These are phyloP conservation scores for Pholiota microspora DNA, from an alignment of 768 basidiomycete species.

Conservation along the genomic window DNA sequence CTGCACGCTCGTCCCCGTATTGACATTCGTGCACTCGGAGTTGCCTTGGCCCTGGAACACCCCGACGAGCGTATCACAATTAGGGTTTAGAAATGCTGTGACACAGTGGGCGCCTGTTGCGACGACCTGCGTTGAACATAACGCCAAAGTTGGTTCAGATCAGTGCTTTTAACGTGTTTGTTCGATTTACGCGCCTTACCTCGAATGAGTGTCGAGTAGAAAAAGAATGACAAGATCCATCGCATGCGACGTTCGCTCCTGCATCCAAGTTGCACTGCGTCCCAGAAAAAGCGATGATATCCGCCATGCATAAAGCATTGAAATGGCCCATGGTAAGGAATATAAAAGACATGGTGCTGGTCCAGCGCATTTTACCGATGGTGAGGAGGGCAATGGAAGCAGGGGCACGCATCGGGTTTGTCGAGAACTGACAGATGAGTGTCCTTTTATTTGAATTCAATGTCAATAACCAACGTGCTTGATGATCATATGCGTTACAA, in stretches of 20 bases:
- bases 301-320: neutral
- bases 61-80: slow-evolving; percentile 5
- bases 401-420: too few relatives aligned
- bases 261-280: neutral
- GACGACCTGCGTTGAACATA: neutral
- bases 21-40: neutral
- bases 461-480: neutral
- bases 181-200: neutral
- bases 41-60: slow-evolving; percentile 8
- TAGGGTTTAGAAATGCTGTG: slow-evolving; percentile 2
- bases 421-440: neutral
- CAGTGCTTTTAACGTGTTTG: too few relatives aligned
- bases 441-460: neutral
- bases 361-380: neutral
- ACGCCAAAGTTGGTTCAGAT: neutral
- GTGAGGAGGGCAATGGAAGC: neutral
- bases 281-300: slow-evolving; percentile 1
- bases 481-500: neutral
- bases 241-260: slow-evolving; percentile 3
- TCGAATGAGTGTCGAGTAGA: neutral
- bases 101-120: slow-evolving; percentile 2
- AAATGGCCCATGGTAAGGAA: neutral
- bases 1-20: slow-evolving; percentile 10
- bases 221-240: slow-evolving; percentile 3
- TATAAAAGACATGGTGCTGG: neutral